Base-by-base conservation (phyloP, 1,139 yeast species). In the Pichia sp. region DNA sequence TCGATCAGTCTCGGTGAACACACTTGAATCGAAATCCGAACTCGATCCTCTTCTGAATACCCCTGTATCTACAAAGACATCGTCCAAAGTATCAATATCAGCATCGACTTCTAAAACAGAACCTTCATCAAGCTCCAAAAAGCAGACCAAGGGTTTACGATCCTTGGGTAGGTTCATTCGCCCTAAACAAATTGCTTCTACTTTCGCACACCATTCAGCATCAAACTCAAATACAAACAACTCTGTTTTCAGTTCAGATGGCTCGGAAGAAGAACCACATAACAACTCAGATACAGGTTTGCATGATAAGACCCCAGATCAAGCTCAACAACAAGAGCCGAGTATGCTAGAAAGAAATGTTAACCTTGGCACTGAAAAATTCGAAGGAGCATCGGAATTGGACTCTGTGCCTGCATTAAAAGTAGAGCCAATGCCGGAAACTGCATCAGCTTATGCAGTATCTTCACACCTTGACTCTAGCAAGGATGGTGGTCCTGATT, bases 91-190 rank as follows among this genome's bases (percentile, higher is more conserved):
- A 2, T 32, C 36, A 8, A 16, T 19, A 2, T 19, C 23, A 19
- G 23, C 23, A 19, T 19, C 29, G n/a, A 4, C 31, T 6, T 19
- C 45, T 10, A 34, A 38, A 44, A 43, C 41, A 11, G 5, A 47
- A 15, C 36, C 47, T 7, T 19, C 42, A 13, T 34, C 36, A 11
- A 34, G 48, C 8, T 42, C 48, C 3, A 52, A 52, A 16, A 52
- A 49, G 15, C 42, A 43, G 38, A 44, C 29, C 41, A 47, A 50
- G 19, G 56, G 56, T 3, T 36, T 53, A 16, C 45, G 52, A n/a
- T 47, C 56, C 7, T 47, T 53, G 5, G 56, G 56, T 29, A 26
- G 56, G 19, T 47, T 53, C 10, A 53, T 53, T 7, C 44, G 54
- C 3, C 53, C 56, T 4, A 53, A 53, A 34, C 56, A 50, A 34